phyloP scores from a whole-genome alignment of 352 stramenopile species.

The Hyaloperonospora arabidopsidis region DNA sequence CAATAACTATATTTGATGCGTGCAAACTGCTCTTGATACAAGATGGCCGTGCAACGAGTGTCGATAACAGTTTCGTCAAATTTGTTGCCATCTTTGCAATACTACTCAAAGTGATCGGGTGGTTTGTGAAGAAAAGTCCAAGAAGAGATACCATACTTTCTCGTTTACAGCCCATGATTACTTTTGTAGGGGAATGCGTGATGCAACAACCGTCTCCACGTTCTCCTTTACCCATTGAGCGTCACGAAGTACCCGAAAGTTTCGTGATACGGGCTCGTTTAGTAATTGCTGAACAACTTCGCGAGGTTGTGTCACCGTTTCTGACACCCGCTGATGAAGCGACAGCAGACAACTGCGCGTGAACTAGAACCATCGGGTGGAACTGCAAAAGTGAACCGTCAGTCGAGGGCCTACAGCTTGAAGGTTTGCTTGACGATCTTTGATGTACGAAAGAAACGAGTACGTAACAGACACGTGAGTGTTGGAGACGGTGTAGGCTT shows the following conservation, averaged over 20 bases:
- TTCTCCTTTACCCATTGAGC: no score
- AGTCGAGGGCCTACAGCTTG: no score
- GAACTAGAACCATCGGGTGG: no score
- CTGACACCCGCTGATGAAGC: no score
- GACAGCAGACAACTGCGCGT: no score
- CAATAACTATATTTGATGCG: constrained; percentile 12
- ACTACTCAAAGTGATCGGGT: constrained; percentile 10
- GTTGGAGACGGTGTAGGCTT: no score
- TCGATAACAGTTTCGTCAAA: constrained; percentile 8
- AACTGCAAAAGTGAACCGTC: no score
- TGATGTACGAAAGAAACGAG: no score
- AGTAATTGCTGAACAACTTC: no score
- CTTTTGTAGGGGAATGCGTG: constrained; percentile 15
- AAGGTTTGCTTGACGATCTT: no score
- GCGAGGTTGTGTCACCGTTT: no score
- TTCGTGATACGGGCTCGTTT: constrained; percentile 9
- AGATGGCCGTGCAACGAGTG: constrained; percentile 3
- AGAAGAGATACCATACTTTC: neutral
- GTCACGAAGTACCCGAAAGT: constrained; percentile 1
- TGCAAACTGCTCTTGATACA: constrained; percentile 15
- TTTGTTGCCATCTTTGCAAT: constrained; percentile 6
- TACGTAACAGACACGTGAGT: no score
- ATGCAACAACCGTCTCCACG: constrained; percentile 1
- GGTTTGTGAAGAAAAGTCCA: neutral
- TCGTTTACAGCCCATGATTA: constrained; percentile 15